Percentiles rank a stretch among this genome's conserved stretches.
phyloP scores from a whole-genome alignment of 208 protist species.

The Trypanosoma grayi region DNA sequence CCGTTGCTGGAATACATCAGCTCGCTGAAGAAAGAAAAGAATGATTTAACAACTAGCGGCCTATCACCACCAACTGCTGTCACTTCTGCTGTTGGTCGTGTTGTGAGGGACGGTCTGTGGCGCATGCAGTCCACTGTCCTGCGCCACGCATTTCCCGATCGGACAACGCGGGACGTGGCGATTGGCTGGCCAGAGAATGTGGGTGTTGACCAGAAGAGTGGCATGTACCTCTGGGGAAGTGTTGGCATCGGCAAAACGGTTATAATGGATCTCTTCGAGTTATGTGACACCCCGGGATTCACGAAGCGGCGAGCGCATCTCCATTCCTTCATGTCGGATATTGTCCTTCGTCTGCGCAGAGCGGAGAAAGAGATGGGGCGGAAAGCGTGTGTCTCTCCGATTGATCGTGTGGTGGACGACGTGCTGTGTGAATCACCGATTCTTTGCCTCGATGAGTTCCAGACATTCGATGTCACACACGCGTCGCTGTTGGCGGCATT shows the following conservation, averaged over 20 bases:
- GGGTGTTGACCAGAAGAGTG: constrained; percentile 55
- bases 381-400: constrained; percentile 37
- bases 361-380: constrained; percentile 39
- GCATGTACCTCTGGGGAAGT: constrained; percentile 91
- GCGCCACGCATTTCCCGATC: constrained; percentile 22
- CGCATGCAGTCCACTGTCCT: neutral
- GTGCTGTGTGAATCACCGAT: constrained; percentile 74
- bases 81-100: neutral
- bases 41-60: neutral
- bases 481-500: constrained; percentile 77
- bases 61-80: neutral
- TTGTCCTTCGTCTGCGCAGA: constrained; percentile 59
- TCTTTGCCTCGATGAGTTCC: constrained; percentile 92
- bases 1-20: constrained; percentile 47
- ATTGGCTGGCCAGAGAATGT: constrained; percentile 51
- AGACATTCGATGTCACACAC: constrained; percentile 89
- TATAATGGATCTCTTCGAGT: constrained; percentile 92
- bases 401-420: constrained; percentile 70
- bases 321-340: constrained; percentile 92
- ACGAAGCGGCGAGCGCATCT: constrained; percentile 90
- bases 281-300: constrained; percentile 57
- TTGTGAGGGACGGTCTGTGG: neutral
- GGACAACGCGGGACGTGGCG: constrained; percentile 26
- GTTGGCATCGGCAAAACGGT: constrained; percentile 96
- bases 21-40: neutral